Evolutionary conservation across 305 asterid genomes (phyloP).

Genomic region (Andrographis paniculata): DNA sequence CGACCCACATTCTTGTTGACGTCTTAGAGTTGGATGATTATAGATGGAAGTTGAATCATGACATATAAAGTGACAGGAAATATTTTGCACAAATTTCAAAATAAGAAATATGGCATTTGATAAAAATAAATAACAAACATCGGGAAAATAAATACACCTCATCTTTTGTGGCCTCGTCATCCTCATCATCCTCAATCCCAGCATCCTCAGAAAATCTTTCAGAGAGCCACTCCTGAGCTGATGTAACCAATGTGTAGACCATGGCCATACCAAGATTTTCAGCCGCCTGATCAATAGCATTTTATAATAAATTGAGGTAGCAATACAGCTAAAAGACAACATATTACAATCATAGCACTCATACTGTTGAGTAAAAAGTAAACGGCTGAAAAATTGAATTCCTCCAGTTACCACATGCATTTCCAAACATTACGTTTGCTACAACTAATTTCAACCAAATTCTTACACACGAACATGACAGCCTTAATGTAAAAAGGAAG

Average conservation of each 20-base stretch:
- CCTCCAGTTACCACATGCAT: no score
- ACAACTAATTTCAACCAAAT: no score
- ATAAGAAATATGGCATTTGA: neutral
- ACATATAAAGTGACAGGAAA: neutral
- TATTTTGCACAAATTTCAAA: neutral
- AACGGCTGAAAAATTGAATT: no score
- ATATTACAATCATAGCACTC: slow-evolving; percentile 11
- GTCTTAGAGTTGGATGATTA: no score
- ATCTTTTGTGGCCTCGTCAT: slow-evolving; percentile 60
- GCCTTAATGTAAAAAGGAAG: no score
- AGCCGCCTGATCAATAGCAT: slow-evolving; percentile 45
- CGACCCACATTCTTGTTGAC: no score
- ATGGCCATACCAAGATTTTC: slow-evolving; percentile 98
- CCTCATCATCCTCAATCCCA: slow-evolving; percentile 43
- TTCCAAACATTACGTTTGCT: no score
- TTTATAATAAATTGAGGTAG: slow-evolving; percentile 12
- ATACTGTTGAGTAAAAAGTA: slow-evolving; percentile 13
- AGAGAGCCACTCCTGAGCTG: slow-evolving; percentile 96
- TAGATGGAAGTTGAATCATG: slow-evolving; percentile 6
- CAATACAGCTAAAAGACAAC: slow-evolving; percentile 7
- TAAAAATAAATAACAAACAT: neutral
- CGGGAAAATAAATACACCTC: slow-evolving; percentile 39
- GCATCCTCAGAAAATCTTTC: slow-evolving; percentile 76
- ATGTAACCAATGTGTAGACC: slow-evolving; percentile 84
- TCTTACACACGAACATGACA: no score